Conservation (phyloP, 768 basidiomycete species). For the Gymnopilus junonius region DNA sequence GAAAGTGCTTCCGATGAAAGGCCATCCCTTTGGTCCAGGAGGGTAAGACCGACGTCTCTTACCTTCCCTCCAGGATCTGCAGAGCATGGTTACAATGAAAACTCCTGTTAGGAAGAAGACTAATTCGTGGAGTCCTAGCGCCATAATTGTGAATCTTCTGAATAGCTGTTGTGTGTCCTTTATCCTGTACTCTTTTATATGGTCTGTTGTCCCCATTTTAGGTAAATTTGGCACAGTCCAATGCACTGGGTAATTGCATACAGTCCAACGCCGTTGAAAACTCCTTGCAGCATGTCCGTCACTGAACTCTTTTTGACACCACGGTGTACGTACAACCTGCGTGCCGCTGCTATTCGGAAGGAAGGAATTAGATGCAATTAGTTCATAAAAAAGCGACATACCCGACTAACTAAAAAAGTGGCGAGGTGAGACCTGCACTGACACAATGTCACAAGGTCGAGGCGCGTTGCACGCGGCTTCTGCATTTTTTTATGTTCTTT, state of each 20-base stretch:
- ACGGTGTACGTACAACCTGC: not conserved
- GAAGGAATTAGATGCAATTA: not conserved
- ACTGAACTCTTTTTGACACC: too few species aligned
- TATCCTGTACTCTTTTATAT: not conserved
- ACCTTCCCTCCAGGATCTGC: not conserved
- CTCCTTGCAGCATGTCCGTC: not conserved
- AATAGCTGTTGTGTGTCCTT: not conserved
- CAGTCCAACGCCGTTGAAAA: not conserved
- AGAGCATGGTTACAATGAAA: not conserved
- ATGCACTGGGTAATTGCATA: not conserved
- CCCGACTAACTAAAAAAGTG: not conserved
- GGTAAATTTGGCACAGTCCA: not conserved
- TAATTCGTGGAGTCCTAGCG: not conserved
- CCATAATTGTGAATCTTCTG: not conserved
- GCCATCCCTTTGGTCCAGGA: conserved; percentile 29
- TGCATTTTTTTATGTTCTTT: too few species aligned
- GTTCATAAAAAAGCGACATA: not conserved
- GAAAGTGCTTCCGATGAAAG: conserved; percentile 28
- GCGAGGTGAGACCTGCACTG: too few species aligned
- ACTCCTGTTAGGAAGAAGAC: not conserved
- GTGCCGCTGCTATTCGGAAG: not conserved
- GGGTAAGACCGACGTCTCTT: conserved; percentile 20
- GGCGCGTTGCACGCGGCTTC: too few species aligned
- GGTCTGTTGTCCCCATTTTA: not conserved
- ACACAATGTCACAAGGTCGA: not conserved